Evolutionary conservation across 352 stramenopile genomes (phyloP).

Genomic region (Elongisporangium undulatum): DNA sequence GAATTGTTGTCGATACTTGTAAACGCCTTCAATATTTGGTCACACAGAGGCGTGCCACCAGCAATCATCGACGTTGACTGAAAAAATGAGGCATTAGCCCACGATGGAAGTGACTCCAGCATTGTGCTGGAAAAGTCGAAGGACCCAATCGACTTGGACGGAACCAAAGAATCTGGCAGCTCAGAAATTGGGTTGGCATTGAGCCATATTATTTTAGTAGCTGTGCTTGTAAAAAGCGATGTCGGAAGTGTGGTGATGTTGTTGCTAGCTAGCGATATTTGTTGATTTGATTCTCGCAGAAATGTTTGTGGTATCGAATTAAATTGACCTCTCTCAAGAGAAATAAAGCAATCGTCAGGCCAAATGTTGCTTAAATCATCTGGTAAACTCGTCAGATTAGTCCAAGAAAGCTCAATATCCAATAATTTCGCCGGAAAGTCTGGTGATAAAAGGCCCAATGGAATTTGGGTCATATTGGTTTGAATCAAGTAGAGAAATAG

Average conservation of each 20-base stretch:
- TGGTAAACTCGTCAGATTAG: constrained; percentile 27
- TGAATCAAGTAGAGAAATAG: constrained; percentile 21
- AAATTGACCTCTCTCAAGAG: constrained; percentile 19
- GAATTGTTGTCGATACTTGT: too few species aligned
- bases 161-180: too few species aligned
- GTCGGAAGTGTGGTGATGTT: constrained; percentile 16
- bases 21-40: too few species aligned
- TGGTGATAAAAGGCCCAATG: constrained; percentile 21
- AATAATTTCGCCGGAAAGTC: constrained; percentile 24
- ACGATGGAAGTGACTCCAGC: too few species aligned
- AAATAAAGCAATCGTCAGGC: constrained; percentile 3
- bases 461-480: constrained; percentile 28
- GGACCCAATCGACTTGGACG: too few species aligned
- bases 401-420: constrained; percentile 34
- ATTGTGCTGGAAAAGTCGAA: too few species aligned
- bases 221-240: too few species aligned
- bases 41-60: too few species aligned
- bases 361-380: constrained; percentile 28
- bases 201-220: too few species aligned
- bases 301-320: constrained; percentile 8
- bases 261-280: constrained; percentile 20
- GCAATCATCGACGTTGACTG: too few species aligned
- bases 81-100: too few species aligned
- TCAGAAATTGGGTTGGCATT: too few species aligned
- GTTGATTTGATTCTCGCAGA: constrained; percentile 5